Percentiles rank a stretch among this genome's conserved stretches.
Evolutionary conservation across 257 asterid species (phyloP).

Genomic region (Rhazya stricta): DNA sequence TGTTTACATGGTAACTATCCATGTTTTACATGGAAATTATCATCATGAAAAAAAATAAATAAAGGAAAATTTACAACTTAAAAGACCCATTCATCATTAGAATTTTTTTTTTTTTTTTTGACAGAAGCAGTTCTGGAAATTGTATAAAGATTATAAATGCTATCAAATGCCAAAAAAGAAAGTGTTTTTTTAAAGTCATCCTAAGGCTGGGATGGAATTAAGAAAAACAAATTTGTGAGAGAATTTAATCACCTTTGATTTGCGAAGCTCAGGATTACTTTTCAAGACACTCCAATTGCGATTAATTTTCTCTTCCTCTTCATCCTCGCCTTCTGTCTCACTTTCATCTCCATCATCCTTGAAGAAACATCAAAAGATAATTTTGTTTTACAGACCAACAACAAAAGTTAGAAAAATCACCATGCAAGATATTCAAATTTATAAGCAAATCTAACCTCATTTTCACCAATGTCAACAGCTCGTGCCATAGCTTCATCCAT

Average conservation of each 20-base stretch:
- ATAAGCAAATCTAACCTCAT: constrained; percentile 51
- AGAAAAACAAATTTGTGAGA: neutral
- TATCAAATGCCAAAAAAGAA: neutral
- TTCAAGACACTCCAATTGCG: constrained; percentile 81
- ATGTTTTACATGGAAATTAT: neutral
- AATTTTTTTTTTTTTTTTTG: neutral
- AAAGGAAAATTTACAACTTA: neutral
- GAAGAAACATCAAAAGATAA: constrained; percentile 13
- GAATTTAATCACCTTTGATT: constrained; percentile 56
- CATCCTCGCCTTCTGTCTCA: constrained; percentile 54
- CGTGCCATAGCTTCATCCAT: constrained; percentile 92
- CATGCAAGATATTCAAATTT: neutral
- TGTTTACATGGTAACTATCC: neutral
- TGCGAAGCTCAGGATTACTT: constrained; percentile 51
- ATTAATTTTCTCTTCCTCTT: constrained; percentile 52
- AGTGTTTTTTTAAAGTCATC: neutral
- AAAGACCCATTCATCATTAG: neutral
- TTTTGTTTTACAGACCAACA: constrained; percentile 5
- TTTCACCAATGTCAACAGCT: constrained; percentile 97
- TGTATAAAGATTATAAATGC: neutral
- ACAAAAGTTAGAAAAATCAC: neutral
- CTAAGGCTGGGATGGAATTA: neutral
- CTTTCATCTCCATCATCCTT: constrained; percentile 84
- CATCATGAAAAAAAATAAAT: neutral
- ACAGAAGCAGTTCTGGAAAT: neutral